phyloP scores from a whole-genome alignment of 116 monocot species.

The Posidonia oceanica region DNA sequence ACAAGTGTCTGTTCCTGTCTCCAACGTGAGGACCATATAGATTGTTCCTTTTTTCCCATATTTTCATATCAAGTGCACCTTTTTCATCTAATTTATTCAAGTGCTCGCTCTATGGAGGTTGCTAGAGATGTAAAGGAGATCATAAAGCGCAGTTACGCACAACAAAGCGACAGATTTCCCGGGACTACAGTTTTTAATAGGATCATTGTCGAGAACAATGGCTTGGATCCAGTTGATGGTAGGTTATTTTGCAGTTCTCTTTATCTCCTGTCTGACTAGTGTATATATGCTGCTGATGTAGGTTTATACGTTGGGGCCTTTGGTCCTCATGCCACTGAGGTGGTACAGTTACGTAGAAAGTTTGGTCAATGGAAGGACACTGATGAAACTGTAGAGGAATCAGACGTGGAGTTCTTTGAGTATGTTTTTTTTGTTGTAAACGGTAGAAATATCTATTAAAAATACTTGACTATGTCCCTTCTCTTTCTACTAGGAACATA shows the following conservation, averaged over 20 bases:
- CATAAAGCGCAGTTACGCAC: constrained; percentile 62
- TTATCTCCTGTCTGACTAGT: background rate
- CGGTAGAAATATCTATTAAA: too few species aligned
- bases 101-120: constrained; percentile 19
- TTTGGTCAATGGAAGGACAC: constrained; percentile 67
- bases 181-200: constrained; percentile 56
- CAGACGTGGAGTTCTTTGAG: constrained; percentile 76
- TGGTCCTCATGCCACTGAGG: constrained; percentile 80
- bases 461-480: too few species aligned
- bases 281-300: constrained; percentile 12
- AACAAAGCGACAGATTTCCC: constrained; percentile 46
- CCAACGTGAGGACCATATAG: too few species aligned
- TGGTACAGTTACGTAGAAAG: constrained; percentile 69
- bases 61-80: too few species aligned
- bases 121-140: constrained; percentile 66
- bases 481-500: too few species aligned
- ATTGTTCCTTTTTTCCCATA: background rate
- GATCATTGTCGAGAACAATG: constrained; percentile 34
- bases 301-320: constrained; percentile 87
- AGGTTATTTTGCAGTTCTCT: constrained; percentile 7
- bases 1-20: too few species aligned
- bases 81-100: background rate
- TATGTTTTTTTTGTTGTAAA: too few species aligned
- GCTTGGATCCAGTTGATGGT: constrained; percentile 76
- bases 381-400: constrained; percentile 20